Evolutionary conservation across 2,329 filamentous ascomycete genomes (phyloP), one percentile per base, ranked within the genome.

Genomic region (Didymella pomorum): DNA sequence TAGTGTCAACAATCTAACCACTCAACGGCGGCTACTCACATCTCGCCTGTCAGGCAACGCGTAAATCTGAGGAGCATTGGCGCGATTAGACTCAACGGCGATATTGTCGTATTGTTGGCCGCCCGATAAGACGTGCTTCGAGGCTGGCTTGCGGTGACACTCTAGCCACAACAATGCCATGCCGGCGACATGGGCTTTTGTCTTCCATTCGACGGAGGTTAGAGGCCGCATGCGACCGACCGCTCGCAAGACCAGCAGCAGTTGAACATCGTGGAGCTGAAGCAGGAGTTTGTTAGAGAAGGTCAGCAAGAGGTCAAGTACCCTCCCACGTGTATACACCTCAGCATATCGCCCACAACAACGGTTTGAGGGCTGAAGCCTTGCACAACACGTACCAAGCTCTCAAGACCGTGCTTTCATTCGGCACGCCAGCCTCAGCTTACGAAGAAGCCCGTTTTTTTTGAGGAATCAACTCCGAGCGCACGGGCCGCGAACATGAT

Each of bases 121-220:
- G 33, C 44, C 7, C 18, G 37, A 10, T 23, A 29, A 44, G 29
- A 43, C 44, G 21, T 16, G 4, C 14, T 16, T 14, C 35, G 20
- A 48, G 48, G 43, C 43, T 52, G 48, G 20, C 16, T 23, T 35
- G 28, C 18, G 14, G 39, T 8, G 4, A n/a, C 26, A 14, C 41
- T 37, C 49, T 39, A 58, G 49, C 39, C 43, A 49, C 49, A 29
- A 52, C 28, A 35, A 43, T 31, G 29, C 23, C 20, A 47, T 52
- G 26, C 20, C 28, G 21, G 35, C 21, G 33, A 44, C 21, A 43
- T 43, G 43, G 25, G 21, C 35, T 33, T 37, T 31, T 14, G 18
- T 6, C 16, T 47, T 26, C 21, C 9, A 26, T 23, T 39, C 18
- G 35, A 39, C 35, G 11, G 14, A 35, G 31, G 31, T 35, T 35